Conservation (phyloP, 768 basidiomycete species). For the Floccularia luteovirens region DNA sequence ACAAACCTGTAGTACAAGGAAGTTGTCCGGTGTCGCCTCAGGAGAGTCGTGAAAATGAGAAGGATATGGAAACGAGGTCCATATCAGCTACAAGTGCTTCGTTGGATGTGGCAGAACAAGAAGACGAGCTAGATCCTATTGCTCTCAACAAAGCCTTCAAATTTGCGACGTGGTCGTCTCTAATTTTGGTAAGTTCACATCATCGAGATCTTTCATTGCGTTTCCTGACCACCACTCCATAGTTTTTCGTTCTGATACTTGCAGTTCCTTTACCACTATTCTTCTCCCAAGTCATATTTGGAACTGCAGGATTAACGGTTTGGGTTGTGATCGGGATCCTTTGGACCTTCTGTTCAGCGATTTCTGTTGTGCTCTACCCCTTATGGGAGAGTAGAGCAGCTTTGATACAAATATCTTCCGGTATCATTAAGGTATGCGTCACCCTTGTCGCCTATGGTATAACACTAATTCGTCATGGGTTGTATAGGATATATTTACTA, state of each 20-base stretch:
- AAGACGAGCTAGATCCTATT: conserved; percentile 57
- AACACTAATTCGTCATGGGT: not conserved
- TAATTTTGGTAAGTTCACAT: conserved; percentile 44
- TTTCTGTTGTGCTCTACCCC: conserved; percentile 78
- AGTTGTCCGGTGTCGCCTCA: no score
- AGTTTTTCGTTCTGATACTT: conserved; percentile 61
- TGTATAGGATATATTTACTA: conserved; percentile 23
- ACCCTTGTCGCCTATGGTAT: not conserved
- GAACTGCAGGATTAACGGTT: conserved; percentile 53
- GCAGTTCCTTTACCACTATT: conserved; percentile 84
- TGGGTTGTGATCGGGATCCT: conserved; percentile 82
- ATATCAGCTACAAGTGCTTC: conserved; percentile 26
- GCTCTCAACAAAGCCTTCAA: conserved; percentile 66
- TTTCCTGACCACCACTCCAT: conserved; percentile 3
- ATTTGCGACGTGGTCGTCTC: conserved; percentile 73
- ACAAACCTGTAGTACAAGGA: conserved; percentile 32
- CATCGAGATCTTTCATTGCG: conserved; percentile 1
- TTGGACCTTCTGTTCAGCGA: conserved; percentile 76
- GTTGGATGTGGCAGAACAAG: conserved; percentile 27
- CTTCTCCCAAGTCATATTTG: conserved; percentile 70
- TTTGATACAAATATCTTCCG: conserved; percentile 46
- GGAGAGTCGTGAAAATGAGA: conserved; percentile 24
- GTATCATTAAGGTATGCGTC: conserved; percentile 55
- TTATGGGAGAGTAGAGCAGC: conserved; percentile 77
- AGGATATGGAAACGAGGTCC: conserved; percentile 11